phyloP scores from a whole-genome alignment of 768 basidiomycete genomes.

The Rhodotorula kratochvilovae region DNA sequence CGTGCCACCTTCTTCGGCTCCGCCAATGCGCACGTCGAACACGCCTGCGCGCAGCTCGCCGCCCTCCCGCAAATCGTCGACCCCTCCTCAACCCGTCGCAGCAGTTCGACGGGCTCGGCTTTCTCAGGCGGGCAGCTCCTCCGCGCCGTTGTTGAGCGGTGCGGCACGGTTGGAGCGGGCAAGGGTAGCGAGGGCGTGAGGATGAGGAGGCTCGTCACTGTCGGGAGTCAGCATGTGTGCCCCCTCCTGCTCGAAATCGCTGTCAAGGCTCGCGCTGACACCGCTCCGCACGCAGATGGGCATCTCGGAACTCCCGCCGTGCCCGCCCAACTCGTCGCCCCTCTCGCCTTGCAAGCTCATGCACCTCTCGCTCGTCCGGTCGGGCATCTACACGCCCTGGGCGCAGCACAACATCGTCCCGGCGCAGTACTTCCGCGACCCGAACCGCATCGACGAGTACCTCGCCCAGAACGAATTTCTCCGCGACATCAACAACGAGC shows the following conservation, averaged over 20 bases:
- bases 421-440: conserved; percentile 51
- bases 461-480: conserved; percentile 45
- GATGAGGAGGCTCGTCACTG: conserved; percentile 49
- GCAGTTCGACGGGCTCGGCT: conserved; percentile 51
- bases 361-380: conserved; percentile 37
- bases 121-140: conserved; percentile 50
- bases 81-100: conserved; percentile 38
- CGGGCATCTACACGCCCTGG: conserved; percentile 36
- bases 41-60: conserved; percentile 46
- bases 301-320: conserved; percentile 49
- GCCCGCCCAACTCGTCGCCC: conserved; percentile 42
- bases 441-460: conserved; percentile 47
- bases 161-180: conserved; percentile 26
- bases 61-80: conserved; percentile 44
- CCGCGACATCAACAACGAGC: conserved; percentile 48
- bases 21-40: conserved; percentile 44
- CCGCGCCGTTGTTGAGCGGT: conserved; percentile 48
- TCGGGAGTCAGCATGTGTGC: conserved; percentile 43
- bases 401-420: conserved; percentile 42
- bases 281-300: conserved; percentile 42
- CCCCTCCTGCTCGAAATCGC: no score
- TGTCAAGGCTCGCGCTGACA: neutral
- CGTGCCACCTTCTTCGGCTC: conserved; percentile 47
- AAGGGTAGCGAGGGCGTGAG: conserved; percentile 27
- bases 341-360: conserved; percentile 36